A percentile compares a stretch with the other conserved stretches of the same genome.
Evolutionary conservation across 129 eudicot species (phyloP).

Genomic region (Tagetes patula): DNA sequence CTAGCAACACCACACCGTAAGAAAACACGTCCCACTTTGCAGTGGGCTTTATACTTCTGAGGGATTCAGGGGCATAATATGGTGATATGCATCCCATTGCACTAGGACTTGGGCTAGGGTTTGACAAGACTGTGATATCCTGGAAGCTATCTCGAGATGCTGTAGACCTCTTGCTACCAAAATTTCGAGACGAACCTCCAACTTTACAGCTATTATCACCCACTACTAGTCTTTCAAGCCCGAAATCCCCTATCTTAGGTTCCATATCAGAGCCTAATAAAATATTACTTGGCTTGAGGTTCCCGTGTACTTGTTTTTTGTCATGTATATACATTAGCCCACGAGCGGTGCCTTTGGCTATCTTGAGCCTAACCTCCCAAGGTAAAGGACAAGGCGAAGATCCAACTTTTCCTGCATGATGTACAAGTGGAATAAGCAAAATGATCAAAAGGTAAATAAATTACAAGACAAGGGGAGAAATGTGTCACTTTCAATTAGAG

Average conservation of each 20-base stretch:
- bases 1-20: conserved; percentile 83
- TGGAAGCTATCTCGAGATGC: conserved; percentile 89
- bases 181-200: conserved; percentile 70
- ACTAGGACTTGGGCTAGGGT: conserved; percentile 92
- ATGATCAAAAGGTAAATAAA: conserved; percentile 10
- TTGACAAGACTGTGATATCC: conserved; percentile 48
- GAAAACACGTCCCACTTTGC: conserved; percentile 93
- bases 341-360: conserved; percentile 91
- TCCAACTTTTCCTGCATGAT: conserved; percentile 69
- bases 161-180: conserved; percentile 87
- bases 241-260: conserved; percentile 92
- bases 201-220: conserved; percentile 67
- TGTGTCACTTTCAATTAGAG: conserved; percentile 41
- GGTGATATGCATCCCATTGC: conserved; percentile 67
- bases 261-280: conserved; percentile 85
- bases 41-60: conserved; percentile 74
- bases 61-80: conserved; percentile 89
- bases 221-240: conserved; percentile 71
- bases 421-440: conserved; percentile 6
- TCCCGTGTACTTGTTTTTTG: conserved; percentile 88
- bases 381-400: conserved; percentile 89
- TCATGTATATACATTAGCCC: conserved; percentile 89
- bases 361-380: conserved; percentile 84
- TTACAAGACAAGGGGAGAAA: conserved; percentile 10
- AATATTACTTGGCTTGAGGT: conserved; percentile 85